phyloP scores from a whole-genome alignment of 2,329 filamentous ascomycete genomes.

The Fusarium brachygibbosum region DNA sequence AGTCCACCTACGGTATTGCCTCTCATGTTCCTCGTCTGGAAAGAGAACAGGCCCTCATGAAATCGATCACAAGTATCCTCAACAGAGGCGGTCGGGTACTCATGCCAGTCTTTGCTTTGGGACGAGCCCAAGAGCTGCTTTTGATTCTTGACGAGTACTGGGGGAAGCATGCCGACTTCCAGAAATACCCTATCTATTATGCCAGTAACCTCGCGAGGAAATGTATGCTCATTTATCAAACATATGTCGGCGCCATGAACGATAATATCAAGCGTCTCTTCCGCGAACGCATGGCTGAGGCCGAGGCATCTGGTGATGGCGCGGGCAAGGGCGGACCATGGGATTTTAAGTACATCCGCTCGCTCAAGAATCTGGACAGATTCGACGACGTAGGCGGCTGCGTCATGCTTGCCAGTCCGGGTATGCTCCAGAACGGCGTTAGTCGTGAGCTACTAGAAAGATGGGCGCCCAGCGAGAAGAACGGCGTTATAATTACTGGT shows the following conservation, averaged over 20 bases:
- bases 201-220: constrained; percentile 94
- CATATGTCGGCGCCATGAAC: constrained; percentile 98
- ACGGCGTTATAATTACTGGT: constrained; percentile 98
- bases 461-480: constrained; percentile 96
- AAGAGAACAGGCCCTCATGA: constrained; percentile 93
- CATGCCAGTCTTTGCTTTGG: constrained; percentile 95
- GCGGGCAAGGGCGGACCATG: constrained; percentile 87
- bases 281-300: constrained; percentile 90
- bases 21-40: constrained; percentile 92
- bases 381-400: constrained; percentile 97
- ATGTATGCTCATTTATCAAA: constrained; percentile 99
- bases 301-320: constrained; percentile 82
- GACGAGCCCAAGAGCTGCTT: constrained; percentile 91
- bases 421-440: constrained; percentile 98
- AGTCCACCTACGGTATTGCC: constrained; percentile 96
- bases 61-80: constrained; percentile 90
- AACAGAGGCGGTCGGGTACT: constrained; percentile 93
- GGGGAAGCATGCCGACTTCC: constrained; percentile 88
- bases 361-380: constrained; percentile 90
- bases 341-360: constrained; percentile 96
- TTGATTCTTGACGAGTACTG: constrained; percentile 98
- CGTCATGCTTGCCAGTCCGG: constrained; percentile 96
- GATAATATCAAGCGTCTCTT: constrained; percentile 99
- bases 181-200: constrained; percentile 96
- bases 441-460: constrained; percentile 92